Evolutionary conservation across 257 asterid species (phyloP).

Genomic region (Plantago elongata): DNA sequence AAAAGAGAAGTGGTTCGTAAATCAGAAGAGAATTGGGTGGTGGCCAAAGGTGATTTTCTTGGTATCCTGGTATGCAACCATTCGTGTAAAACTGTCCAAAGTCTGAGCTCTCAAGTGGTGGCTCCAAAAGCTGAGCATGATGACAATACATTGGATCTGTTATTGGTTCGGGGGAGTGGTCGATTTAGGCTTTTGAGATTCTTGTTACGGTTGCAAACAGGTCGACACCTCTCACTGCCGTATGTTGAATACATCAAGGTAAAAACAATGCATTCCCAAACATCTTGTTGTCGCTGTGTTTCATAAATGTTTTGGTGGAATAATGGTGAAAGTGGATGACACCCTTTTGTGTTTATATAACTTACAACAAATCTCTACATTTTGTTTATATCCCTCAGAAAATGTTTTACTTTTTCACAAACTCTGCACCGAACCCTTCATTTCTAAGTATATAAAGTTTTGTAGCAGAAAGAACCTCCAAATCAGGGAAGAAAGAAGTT

Average conservation of each 20-base stretch:
- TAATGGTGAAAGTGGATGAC: too few species aligned
- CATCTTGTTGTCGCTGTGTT: too few species aligned
- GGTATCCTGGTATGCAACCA: conserved; percentile 89
- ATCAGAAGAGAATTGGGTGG: conserved; percentile 82
- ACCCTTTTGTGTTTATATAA: too few species aligned
- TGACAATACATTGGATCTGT: conserved; percentile 75
- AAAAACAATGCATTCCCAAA: conserved; percentile 1
- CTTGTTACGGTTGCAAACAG: conserved; percentile 73
- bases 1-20: conserved; percentile 33
- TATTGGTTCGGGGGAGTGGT: conserved; percentile 88
- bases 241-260: conserved; percentile 95
- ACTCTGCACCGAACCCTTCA: too few species aligned
- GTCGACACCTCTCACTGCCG: conserved; percentile 79
- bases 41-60: conserved; percentile 67
- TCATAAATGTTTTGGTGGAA: too few species aligned
- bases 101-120: conserved; percentile 91
- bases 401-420: too few species aligned
- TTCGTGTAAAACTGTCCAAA: conserved; percentile 90
- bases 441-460: too few species aligned
- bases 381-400: too few species aligned
- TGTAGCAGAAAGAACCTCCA: too few species aligned
- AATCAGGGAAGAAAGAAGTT: too few species aligned
- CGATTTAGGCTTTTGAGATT: conserved; percentile 80
- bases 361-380: too few species aligned
- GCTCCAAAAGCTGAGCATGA: conserved; percentile 97